Percentiles rank a stretch among this genome's conserved stretches.
Evolutionary conservation across 345 rosid genomes (phyloP).

Genomic region (Populus euphratica): DNA sequence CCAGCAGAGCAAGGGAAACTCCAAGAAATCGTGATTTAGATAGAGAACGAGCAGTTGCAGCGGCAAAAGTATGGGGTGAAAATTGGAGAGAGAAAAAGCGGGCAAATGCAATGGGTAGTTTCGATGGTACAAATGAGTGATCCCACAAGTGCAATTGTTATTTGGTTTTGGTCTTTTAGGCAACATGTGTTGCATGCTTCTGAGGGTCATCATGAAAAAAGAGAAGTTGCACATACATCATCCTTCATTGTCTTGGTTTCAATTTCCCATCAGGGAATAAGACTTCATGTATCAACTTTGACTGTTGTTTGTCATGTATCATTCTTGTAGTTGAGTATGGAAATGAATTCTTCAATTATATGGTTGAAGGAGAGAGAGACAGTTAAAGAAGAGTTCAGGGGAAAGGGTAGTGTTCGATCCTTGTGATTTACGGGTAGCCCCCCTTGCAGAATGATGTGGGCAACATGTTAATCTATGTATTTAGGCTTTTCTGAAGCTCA

Average conservation of each 20-base stretch:
- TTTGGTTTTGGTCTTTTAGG: constrained; percentile 4
- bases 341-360: constrained; percentile 19
- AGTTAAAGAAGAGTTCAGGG: constrained; percentile 14
- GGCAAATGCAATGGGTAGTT: constrained; percentile 64
- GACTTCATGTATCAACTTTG: constrained; percentile 32
- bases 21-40: constrained; percentile 81
- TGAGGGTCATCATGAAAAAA: constrained; percentile 8
- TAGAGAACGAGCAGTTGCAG: constrained; percentile 95
- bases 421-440: constrained; percentile 11
- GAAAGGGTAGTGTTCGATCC: constrained; percentile 5
- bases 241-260: constrained; percentile 24
- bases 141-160: not conserved
- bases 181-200: constrained; percentile 20
- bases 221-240: constrained; percentile 27
- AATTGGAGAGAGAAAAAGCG: constrained; percentile 90
- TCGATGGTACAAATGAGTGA: constrained; percentile 70
- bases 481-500: constrained; percentile 29
- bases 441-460: constrained; percentile 15
- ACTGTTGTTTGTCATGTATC: constrained; percentile 30
- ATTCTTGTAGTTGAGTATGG: constrained; percentile 7
- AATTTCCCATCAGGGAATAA: constrained; percentile 26
- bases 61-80: constrained; percentile 98
- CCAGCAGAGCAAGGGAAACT: constrained; percentile 63
- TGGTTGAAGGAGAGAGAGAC: constrained; percentile 27
- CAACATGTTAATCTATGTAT: constrained; percentile 30